Evolutionary conservation across 2,329 filamentous ascomycete genomes (phyloP).

Genomic region (Alternaria gansuensis): DNA sequence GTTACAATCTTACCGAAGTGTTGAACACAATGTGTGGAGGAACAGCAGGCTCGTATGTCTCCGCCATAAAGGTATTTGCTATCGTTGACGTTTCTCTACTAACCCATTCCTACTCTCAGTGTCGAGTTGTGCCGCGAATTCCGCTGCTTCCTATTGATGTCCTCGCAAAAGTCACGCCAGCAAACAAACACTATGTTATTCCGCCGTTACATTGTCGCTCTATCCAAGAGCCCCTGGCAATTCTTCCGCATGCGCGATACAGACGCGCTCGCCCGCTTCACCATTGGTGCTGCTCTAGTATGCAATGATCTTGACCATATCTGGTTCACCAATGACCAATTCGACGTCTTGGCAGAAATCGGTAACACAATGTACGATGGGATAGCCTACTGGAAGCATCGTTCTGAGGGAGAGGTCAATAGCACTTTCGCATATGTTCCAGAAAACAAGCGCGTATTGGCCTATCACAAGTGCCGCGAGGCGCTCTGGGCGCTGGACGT

Average conservation of each 20-base stretch:
- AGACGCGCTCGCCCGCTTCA: conserved; percentile 48
- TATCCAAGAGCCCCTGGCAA: conserved; percentile 35
- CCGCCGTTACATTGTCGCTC: conserved; percentile 39
- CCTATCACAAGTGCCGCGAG: conserved; percentile 21
- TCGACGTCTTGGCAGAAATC: conserved; percentile 33
- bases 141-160: conserved; percentile 26
- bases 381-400: conserved; percentile 49
- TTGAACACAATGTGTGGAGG: conserved; percentile 6
- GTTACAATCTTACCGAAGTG: conserved; percentile 11
- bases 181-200: conserved; percentile 34
- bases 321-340: conserved; percentile 27
- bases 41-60: conserved; percentile 7
- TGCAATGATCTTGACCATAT: conserved; percentile 47
- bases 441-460: conserved; percentile 28
- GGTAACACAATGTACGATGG: conserved; percentile 46
- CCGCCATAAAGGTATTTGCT: neutral
- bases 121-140: conserved; percentile 11
- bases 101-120: neutral
- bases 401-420: conserved; percentile 49
- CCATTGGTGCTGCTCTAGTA: conserved; percentile 44
- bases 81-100: neutral
- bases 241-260: conserved; percentile 50
- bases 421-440: conserved; percentile 47
- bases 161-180: conserved; percentile 29
- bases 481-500: conserved; percentile 13